Conservation (phyloP, 768 basidiomycete genomes). For the Tulasnella sp. region DNA sequence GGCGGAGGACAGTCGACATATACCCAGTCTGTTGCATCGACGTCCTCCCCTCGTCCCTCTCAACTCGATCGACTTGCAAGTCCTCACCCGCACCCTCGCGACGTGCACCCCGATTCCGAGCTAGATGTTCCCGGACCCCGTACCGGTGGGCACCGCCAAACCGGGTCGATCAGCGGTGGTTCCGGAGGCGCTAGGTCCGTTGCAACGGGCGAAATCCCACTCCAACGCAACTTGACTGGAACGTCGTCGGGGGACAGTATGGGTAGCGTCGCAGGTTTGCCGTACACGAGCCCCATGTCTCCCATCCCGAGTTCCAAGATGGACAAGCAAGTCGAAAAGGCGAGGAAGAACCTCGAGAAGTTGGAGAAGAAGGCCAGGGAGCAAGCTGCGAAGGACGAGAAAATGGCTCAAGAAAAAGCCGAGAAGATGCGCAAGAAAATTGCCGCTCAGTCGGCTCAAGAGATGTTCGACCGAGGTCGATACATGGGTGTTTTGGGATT, state of each 20-base stretch:
- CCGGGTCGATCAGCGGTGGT: background rate
- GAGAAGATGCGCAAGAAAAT: slow-evolving; percentile 11
- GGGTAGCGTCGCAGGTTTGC: slow-evolving; percentile 3
- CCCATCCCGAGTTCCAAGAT: background rate
- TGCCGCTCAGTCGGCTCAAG: slow-evolving; percentile 1
- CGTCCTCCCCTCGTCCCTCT: background rate
- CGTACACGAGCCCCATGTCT: background rate
- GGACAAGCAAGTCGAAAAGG: slow-evolving; percentile 21
- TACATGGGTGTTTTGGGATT: slow-evolving; percentile 17
- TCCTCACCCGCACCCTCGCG: background rate
- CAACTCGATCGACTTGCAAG: background rate
- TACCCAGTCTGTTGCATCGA: background rate
- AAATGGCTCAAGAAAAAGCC: slow-evolving; percentile 2
- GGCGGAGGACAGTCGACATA: background rate
- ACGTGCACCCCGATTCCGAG: background rate
- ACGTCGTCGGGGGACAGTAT: slow-evolving; percentile 5
- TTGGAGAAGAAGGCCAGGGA: slow-evolving; percentile 19
- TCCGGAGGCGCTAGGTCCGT: background rate
- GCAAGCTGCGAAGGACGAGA: slow-evolving; percentile 12
- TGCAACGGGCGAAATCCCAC: background rate
- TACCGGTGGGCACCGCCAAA: background rate
- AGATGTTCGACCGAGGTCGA: slow-evolving; percentile 2
- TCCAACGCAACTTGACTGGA: background rate
- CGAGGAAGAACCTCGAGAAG: slow-evolving; percentile 21
- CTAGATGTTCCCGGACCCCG: background rate